Conservation (phyloP, 345 rosid species). For the Populus simonii region DNA sequence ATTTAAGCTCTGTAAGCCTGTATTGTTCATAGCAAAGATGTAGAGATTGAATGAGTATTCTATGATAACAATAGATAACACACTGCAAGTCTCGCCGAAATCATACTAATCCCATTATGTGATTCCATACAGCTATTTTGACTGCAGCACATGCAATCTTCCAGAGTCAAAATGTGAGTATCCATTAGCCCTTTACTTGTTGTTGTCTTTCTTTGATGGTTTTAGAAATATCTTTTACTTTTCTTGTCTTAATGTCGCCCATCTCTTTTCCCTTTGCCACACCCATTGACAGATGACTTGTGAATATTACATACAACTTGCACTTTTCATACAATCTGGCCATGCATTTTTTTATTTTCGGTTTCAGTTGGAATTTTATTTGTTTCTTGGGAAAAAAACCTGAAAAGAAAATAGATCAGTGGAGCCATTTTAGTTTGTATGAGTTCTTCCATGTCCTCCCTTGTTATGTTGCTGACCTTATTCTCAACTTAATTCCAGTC, state of each 20-base stretch:
- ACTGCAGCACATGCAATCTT: conserved; percentile 82
- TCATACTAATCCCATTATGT: conserved; percentile 7
- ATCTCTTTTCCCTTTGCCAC: background rate
- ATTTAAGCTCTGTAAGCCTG: background rate
- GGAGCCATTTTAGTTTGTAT: background rate
- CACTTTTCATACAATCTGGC: background rate
- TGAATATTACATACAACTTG: background rate
- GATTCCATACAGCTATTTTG: conserved; percentile 67
- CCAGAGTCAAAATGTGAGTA: conserved; percentile 76
- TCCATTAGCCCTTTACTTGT: background rate
- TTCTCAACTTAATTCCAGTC: background rate
- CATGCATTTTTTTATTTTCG: background rate
- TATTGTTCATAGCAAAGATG: background rate
- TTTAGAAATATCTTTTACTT: background rate
- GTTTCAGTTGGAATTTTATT: background rate
- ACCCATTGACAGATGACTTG: background rate
- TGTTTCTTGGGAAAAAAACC: background rate
- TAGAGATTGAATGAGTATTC: background rate
- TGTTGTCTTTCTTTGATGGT: background rate
- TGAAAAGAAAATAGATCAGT: background rate
- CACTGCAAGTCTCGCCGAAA: background rate
- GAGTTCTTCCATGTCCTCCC: background rate
- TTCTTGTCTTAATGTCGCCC: background rate
- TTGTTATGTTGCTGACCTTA: background rate
- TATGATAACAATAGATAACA: background rate